These are phyloP conservation scores for Isatis lusitanica DNA, from an alignment of 441 rosid genomes.

Conservation along the genomic window DNA sequence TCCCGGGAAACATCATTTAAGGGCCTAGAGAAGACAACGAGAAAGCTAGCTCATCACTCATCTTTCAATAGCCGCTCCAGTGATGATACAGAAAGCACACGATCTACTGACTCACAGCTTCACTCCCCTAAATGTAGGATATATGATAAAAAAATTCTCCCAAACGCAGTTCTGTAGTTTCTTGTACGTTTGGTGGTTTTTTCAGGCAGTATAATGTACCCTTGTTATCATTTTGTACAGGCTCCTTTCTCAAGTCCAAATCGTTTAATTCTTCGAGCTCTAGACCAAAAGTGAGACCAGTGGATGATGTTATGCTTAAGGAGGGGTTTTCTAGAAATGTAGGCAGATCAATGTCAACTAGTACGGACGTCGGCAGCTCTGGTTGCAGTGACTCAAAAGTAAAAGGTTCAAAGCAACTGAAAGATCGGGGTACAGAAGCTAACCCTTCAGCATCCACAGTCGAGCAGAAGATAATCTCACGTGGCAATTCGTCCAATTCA, in stretches of 20 bases:
- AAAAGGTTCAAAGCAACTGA: conserved; percentile 61
- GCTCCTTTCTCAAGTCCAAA: conserved; percentile 68
- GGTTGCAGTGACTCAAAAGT: conserved; percentile 57
- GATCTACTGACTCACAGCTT: conserved; percentile 50
- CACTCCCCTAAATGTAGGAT: conserved; percentile 63
- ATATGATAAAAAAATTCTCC: conserved; percentile 2
- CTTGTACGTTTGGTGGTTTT: neutral
- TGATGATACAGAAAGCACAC: conserved; percentile 52
- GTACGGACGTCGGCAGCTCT: conserved; percentile 47
- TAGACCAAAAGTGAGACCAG: conserved; percentile 71
- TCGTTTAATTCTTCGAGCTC: conserved; percentile 61
- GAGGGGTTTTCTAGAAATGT: conserved; percentile 57
- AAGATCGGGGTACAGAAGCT: conserved; percentile 48
- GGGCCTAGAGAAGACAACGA: conserved; percentile 66
- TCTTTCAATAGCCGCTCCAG: conserved; percentile 41
- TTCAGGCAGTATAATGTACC: conserved; percentile 7
- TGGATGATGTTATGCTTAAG: conserved; percentile 65
- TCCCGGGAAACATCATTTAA: conserved; percentile 74
- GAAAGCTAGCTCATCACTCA: conserved; percentile 49
- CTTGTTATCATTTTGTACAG: conserved; percentile 47
- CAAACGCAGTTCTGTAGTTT: conserved; percentile 20
- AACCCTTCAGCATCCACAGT: conserved; percentile 43
- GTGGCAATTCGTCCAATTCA: conserved; percentile 38
- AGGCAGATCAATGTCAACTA: conserved; percentile 73
- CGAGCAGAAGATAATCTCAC: conserved; percentile 61